Conservation (phyloP, 176 grass and related monocot species). For the Aegilops bicornis region DNA sequence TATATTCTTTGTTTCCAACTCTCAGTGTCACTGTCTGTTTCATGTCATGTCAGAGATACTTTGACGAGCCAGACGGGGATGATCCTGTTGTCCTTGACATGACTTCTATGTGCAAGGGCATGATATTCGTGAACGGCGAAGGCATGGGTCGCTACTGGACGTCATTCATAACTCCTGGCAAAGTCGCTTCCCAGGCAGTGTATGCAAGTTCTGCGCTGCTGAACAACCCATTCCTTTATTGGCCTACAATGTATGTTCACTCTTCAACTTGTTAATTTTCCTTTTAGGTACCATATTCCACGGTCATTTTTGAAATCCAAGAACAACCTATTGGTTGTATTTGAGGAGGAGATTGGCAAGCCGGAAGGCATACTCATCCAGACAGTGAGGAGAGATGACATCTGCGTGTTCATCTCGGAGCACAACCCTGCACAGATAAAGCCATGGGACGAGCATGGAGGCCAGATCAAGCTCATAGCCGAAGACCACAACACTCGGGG, state of each 20-base stretch:
- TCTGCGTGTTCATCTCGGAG: slow-evolving; percentile 68
- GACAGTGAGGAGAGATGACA: slow-evolving; percentile 79
- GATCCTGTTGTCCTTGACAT: slow-evolving; percentile 72
- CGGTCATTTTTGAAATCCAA: slow-evolving; percentile 73
- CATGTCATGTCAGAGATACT: slow-evolving; percentile 46
- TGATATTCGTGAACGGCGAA: slow-evolving; percentile 20
- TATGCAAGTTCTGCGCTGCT: slow-evolving; percentile 32
- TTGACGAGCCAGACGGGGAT: slow-evolving; percentile 66
- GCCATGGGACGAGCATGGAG: slow-evolving; percentile 50
- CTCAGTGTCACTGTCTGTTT: slow-evolving; percentile 10
- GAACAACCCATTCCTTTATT: background rate
- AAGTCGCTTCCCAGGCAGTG: slow-evolving; percentile 70
- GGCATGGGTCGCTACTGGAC: slow-evolving; percentile 50
- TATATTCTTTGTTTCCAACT: slow-evolving; percentile 4
- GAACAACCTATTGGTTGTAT: slow-evolving; percentile 75
- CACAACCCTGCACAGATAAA: slow-evolving; percentile 57
- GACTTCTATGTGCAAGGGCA: slow-evolving; percentile 82
- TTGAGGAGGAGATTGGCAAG: slow-evolving; percentile 83
- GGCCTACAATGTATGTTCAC: background rate
- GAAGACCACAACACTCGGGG: slow-evolving; percentile 55
- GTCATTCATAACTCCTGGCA: slow-evolving; percentile 47
- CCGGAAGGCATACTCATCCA: slow-evolving; percentile 55
- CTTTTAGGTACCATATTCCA: slow-evolving; percentile 69
- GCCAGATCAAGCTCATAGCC: slow-evolving; percentile 42
- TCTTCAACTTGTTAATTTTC: slow-evolving; percentile 9